Conservation (phyloP, 192 early-diverging fungal species). For the Pilaira anomala region DNA sequence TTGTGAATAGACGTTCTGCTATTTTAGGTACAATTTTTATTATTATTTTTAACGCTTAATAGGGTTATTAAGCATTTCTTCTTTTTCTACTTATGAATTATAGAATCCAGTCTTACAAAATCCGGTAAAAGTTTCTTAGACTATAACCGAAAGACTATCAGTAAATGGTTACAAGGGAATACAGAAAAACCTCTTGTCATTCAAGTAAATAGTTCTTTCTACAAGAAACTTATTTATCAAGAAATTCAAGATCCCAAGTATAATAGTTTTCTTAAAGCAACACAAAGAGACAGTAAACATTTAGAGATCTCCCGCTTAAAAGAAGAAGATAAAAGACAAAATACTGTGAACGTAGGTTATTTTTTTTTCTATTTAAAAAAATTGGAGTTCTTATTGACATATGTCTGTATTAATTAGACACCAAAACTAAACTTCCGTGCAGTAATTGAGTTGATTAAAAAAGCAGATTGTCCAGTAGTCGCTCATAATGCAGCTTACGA, state of each 20-base stretch:
- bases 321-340: constrained; percentile 43
- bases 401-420: constrained; percentile 5
- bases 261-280: constrained; percentile 47
- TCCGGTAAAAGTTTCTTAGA: not conserved
- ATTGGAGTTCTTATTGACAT: not conserved
- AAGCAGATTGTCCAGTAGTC: constrained; percentile 71
- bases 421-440: constrained; percentile 58
- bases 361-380: not conserved
- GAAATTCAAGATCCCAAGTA: constrained; percentile 51
- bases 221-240: constrained; percentile 76
- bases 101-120: not conserved
- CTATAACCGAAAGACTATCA: constrained; percentile 27
- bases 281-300: constrained; percentile 29
- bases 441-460: constrained; percentile 74
- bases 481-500: constrained; percentile 92
- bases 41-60: too few species aligned
- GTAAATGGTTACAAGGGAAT: constrained; percentile 42
- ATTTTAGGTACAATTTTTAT: too few species aligned
- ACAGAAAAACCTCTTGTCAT: constrained; percentile 28
- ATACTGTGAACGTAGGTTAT: not conserved
- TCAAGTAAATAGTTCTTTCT: constrained; percentile 56
- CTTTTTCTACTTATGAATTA: not conserved
- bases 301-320: constrained; percentile 48
- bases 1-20: not conserved
- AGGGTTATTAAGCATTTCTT: too few species aligned